Conservation (phyloP, 768 basidiomycete species). For the Psilocybe azurescens region DNA sequence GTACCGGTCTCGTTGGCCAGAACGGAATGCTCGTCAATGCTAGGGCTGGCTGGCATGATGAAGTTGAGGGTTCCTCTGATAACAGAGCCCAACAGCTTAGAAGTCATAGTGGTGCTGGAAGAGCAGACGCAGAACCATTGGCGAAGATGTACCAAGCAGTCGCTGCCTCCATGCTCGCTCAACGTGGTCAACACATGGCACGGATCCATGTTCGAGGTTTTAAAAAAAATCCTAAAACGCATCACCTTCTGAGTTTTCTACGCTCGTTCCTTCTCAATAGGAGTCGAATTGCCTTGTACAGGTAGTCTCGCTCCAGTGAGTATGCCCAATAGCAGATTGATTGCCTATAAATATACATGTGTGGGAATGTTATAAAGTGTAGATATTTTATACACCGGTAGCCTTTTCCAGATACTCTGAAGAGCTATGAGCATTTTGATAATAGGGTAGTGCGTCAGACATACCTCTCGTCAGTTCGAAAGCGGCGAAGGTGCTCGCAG, state of each 20-base stretch:
- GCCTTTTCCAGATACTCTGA: conserved; percentile 41
- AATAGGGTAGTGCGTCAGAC: conserved; percentile 20
- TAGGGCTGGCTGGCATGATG: neutral
- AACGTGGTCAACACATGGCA: conserved; percentile 7
- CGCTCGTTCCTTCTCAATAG: too few species aligned
- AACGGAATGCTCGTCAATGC: neutral
- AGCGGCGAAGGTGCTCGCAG: conserved; percentile 88
- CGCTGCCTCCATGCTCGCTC: neutral
- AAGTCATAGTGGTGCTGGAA: neutral
- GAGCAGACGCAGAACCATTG: neutral
- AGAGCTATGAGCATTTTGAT: neutral
- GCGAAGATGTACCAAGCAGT: neutral
- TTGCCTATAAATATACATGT: too few species aligned
- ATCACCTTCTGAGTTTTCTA: neutral
- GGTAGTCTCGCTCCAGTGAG: too few species aligned
- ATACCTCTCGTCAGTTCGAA: conserved; percentile 83
- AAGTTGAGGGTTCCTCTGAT: neutral
- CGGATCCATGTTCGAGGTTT: neutral
- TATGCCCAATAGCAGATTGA: too few species aligned
- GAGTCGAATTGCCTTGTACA: too few species aligned
- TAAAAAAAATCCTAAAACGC: neutral
- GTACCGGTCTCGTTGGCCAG: neutral
- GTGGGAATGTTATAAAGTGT: conserved; percentile 1
- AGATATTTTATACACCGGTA: too few species aligned
- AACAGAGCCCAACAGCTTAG: neutral